Base-by-base conservation (phyloP, 2,329 filamentous ascomycete species). In the Colletotrichum godetiae region DNA sequence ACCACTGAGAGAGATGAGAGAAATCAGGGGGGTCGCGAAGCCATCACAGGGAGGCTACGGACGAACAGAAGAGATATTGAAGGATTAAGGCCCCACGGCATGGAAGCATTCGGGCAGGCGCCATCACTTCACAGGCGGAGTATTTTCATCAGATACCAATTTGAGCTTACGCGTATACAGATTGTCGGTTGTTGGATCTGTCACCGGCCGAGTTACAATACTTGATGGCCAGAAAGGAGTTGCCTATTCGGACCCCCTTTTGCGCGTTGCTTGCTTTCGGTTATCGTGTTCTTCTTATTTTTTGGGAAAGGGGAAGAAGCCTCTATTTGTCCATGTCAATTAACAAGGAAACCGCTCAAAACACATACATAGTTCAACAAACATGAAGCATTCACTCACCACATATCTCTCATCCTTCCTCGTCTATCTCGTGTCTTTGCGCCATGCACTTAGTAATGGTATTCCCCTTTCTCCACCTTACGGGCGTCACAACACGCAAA, bases 101-200 rank as follows among this genome's bases (percentile, higher is more conserved):
- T 49, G 60, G 61, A 52, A 66, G 61, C 67, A 71, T 73, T 69
- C 67, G 46, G 33, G 60, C 60, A 66, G 67, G 67, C 56, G 71
- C 71, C 71, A 73, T 73, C 49, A 71, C 61, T 57, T 71, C 67
- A 73, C 35, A 35, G 59, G 60, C 71, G 71, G 71, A 66, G 67
- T 61, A 69, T 66, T 59, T 68, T 73, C 59, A 73, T 70, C 61
- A 57, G 61, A 71, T 73, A 73, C 71, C 71, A 73, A 71, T 73
- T 73, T 73, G 49, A 73, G 67, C 71, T 71, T 70, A 66, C 67
- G 67, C 60, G 71, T 66, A 71, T 71, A 71, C 71, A 71, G 67
- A 66, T 58, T 73, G 71, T 73, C 67, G 66, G 49, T 65, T 56
- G 46, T 70, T 73, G 67, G 71, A 73, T 71, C 71, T 73, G 67